phyloP scores from a whole-genome alignment of 2,329 filamentous ascomycete species.

The Ambrosiella cleistominuta region DNA sequence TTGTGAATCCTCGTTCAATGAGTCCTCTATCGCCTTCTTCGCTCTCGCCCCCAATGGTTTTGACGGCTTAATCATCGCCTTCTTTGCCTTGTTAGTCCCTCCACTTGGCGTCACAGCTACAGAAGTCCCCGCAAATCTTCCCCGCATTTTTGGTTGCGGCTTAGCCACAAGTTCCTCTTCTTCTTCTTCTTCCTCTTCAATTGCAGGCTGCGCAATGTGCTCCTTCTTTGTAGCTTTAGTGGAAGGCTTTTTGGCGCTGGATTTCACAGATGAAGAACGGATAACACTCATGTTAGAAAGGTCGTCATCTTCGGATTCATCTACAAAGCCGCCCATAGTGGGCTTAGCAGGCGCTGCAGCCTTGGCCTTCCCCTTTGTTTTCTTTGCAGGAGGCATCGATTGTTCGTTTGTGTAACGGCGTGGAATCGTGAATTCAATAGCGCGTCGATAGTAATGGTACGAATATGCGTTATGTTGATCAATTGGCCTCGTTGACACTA shows the following conservation, averaged over 20 bases:
- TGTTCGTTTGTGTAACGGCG: not conserved
- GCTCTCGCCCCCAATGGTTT: not conserved
- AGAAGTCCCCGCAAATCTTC: not conserved
- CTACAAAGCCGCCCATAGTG: conserved; percentile 5
- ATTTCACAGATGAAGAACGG: not conserved
- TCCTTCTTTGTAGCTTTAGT: not conserved
- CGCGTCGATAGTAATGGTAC: not conserved
- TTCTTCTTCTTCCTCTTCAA: not conserved
- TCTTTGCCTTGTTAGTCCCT: conserved; percentile 5
- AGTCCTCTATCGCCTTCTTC: not conserved
- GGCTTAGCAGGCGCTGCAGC: not conserved
- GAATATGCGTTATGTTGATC: not conserved
- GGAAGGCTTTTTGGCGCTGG: not conserved
- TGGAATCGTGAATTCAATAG: not conserved
- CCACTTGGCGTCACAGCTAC: not conserved
- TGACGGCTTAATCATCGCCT: conserved; percentile 2
- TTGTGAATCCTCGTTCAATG: not conserved
- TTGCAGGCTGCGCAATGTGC: not conserved
- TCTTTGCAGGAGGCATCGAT: conserved; percentile 9
- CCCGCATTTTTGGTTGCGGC: not conserved
- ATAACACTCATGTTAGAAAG: conserved; percentile 8
- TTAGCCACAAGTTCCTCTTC: not conserved
- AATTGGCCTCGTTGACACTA: not conserved
- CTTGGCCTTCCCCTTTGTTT: not conserved
- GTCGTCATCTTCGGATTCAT: conserved; percentile 8